Evolutionary conservation across 169 alveolate species (phyloP), one percentile per base, ranked within the genome.

Genomic region (Plasmodium billcollinsi): DNA sequence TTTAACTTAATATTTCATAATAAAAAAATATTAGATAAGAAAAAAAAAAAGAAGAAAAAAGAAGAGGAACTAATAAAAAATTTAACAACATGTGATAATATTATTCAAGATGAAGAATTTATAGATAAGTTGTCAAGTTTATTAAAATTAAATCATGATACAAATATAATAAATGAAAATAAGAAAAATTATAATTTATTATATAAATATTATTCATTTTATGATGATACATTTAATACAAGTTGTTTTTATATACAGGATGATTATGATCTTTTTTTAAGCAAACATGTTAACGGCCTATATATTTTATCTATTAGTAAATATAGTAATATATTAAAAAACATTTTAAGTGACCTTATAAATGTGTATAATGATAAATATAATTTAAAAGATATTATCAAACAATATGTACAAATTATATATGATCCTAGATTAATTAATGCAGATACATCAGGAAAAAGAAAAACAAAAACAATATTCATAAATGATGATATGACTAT

Each of bases 361-460:
- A 83, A 83, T 39, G 5, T 39, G 5, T 5, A 39, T 7, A 39
- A 39, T 39, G 56, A 49, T 45, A 63, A 65, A 9, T 39, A 39
- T 39, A 52, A 56, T 58, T 26, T 83, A 21, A 83, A 69, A 83
- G 39, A 69, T 56, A n/a, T 83, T 15, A 83, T 83, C 56, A 69
- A 83, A 12, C 85, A 83, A n/a, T 39, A 43, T 83, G 83, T 83
- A 20, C 69, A 67, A 83, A 73, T 83, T 29, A 65, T 56, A 67
- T 83, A 49, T 61, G 91, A 83, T 56, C 67, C 43, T 54, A 83
- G 91, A 69, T 45, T 83, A 54, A 8, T 83, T 43, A 61, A 83
- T 18, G 85, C 91, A 39, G 69, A 72, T 15, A 59, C 76, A 39
- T 83, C 91, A 11, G 91, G 91, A 63, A 83, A 83, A 49, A 67